Conservation (phyloP, 768 basidiomycete genomes). For the Chalciporus piperatus region DNA sequence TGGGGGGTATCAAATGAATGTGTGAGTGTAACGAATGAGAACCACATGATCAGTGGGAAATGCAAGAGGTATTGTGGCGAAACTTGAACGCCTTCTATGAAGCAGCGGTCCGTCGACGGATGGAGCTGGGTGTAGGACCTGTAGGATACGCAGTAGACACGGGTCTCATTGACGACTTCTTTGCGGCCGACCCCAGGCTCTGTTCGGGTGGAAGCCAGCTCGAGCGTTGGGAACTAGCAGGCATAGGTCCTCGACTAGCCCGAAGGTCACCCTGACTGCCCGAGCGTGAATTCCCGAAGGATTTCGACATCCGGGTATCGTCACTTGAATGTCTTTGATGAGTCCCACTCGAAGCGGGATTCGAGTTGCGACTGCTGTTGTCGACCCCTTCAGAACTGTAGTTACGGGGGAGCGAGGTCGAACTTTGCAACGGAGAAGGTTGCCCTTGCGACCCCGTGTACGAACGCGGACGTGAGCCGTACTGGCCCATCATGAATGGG, state of each 20-base stretch:
- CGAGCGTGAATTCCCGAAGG: slow-evolving; percentile 8
- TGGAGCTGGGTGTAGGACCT: slow-evolving; percentile 3
- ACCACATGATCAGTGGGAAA: slow-evolving; percentile 10
- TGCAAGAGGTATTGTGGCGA: slow-evolving; percentile 2
- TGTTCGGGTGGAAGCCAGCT: slow-evolving; percentile 24
- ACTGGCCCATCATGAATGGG: slow-evolving; percentile 72
- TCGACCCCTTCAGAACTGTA: slow-evolving; percentile 25
- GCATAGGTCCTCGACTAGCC: slow-evolving; percentile 8
- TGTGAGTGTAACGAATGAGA: slow-evolving; percentile 18
- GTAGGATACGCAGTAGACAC: slow-evolving; percentile 15
- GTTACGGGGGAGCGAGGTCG: slow-evolving; percentile 19
- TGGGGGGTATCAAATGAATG: slow-evolving; percentile 28
- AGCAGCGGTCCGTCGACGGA: slow-evolving; percentile 18
- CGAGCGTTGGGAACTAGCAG: slow-evolving; percentile 20
- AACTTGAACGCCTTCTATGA: slow-evolving; percentile 17
- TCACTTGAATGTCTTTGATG: slow-evolving; percentile 33
- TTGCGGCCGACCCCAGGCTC: background rate
- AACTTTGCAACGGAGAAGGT: slow-evolving; percentile 24
- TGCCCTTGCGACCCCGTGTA: slow-evolving; percentile 31
- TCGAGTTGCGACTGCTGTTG: slow-evolving; percentile 17
- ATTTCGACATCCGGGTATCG: slow-evolving; percentile 21
- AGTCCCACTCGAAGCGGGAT: slow-evolving; percentile 16
- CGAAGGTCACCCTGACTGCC: slow-evolving; percentile 19
- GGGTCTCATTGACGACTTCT: slow-evolving; percentile 15
- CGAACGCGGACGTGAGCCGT: slow-evolving; percentile 39